Conservation (phyloP, 208 protist genomes). For the Crithidia fasciculata region DNA sequence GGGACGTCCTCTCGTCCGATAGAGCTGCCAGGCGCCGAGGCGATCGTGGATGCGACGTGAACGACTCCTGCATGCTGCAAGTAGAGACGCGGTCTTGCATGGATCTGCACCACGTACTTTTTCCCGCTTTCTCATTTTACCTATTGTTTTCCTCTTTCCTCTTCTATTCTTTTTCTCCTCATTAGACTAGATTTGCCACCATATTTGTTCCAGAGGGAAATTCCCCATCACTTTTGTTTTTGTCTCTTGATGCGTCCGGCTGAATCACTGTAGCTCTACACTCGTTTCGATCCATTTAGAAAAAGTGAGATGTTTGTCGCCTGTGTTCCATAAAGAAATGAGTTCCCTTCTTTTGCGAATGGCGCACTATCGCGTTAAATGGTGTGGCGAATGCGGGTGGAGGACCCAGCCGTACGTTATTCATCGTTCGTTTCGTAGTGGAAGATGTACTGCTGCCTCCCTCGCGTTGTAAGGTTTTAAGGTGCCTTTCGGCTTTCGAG, state of each 20-base stretch:
- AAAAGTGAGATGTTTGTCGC: neutral
- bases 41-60: no score
- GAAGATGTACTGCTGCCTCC: no score
- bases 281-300: neutral
- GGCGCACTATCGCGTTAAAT: no score
- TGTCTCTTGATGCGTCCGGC: neutral
- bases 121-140: neutral
- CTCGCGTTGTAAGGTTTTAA: neutral
- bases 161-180: slow-evolving; percentile 6
- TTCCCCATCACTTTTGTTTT: neutral
- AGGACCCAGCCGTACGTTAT: no score
- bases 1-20: slow-evolving; percentile 35
- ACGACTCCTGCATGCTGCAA: no score
- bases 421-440: no score
- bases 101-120: neutral
- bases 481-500: no score
- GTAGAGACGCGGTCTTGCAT: no score
- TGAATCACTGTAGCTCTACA: neutral
- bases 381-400: no score
- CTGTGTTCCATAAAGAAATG: no score
- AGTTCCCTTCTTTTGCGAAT: no score
- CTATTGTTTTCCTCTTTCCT: neutral
- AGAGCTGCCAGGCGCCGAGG: neutral
- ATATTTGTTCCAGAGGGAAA: neutral
- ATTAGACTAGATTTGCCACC: neutral